Conservation (phyloP, 371 early-diverging fungal species). For the Circinella umbellata region DNA sequence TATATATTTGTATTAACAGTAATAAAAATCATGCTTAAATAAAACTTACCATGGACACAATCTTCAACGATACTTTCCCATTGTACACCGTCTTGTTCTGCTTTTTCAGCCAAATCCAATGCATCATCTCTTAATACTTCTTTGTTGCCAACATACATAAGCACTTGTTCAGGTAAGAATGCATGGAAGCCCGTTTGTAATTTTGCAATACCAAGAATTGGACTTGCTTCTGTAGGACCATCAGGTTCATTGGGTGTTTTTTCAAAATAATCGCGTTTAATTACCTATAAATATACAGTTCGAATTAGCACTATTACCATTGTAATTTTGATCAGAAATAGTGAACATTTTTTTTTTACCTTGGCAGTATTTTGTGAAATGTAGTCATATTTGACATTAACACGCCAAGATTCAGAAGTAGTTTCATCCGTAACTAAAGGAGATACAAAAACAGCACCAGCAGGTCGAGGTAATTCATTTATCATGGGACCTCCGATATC, state of each 20-base stretch:
- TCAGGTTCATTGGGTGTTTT: constrained; percentile 29
- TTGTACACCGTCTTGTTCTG: constrained; percentile 40
- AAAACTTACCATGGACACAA: constrained; percentile 32
- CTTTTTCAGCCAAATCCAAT: constrained; percentile 38
- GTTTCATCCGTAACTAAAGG: constrained; percentile 51
- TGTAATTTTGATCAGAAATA: no score
- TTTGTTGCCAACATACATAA: constrained; percentile 43
- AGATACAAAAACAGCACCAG: constrained; percentile 43
- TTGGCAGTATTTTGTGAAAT: constrained; percentile 45
- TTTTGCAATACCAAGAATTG: constrained; percentile 41
- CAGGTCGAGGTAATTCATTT: constrained; percentile 41
- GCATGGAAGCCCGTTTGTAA: constrained; percentile 42
- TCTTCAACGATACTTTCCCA: constrained; percentile 44
- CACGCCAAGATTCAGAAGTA: constrained; percentile 41
- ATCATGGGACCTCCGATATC: constrained; percentile 27
- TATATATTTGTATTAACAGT: no score
- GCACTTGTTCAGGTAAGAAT: constrained; percentile 31
- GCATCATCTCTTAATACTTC: constrained; percentile 50
- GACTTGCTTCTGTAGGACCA: constrained; percentile 26
- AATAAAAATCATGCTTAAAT: no score
- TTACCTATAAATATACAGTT: constrained; percentile 18
- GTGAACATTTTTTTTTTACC: background rate
- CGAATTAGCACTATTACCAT: background rate
- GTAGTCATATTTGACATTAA: constrained; percentile 44
- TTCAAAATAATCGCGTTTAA: constrained; percentile 49